These are phyloP conservation scores for Gossypium raimondii DNA, from an alignment of 345 rosid genomes.

Conservation along the genomic window DNA sequence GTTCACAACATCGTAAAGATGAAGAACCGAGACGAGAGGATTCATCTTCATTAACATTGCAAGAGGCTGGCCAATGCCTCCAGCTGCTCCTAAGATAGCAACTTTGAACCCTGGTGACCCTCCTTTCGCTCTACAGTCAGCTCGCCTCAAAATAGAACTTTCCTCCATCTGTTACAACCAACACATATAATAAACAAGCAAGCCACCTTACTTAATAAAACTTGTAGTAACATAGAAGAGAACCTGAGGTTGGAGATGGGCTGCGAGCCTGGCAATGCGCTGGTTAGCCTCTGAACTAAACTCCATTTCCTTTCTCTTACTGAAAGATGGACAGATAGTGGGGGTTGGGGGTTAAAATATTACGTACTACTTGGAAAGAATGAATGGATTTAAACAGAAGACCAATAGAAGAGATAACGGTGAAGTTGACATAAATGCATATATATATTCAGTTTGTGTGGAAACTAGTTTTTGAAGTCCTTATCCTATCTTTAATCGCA, in stretches of 20 bases:
- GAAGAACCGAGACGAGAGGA: conserved; percentile 80
- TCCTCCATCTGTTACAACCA: conserved; percentile 40
- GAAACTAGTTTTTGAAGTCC: conserved; percentile 37
- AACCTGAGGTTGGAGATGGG: conserved; percentile 71
- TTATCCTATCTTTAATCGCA: conserved; percentile 43
- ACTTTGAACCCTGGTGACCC: conserved; percentile 75
- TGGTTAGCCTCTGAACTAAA: conserved; percentile 39
- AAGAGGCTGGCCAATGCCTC: conserved; percentile 75
- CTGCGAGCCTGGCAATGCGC: conserved; percentile 56
- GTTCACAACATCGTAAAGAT: conserved; percentile 78
- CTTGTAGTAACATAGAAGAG: not conserved
- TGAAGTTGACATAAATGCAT: conserved; percentile 39
- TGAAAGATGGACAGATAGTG: not conserved
- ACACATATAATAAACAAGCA: not conserved
- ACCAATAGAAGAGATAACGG: conserved; percentile 25
- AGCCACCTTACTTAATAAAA: not conserved
- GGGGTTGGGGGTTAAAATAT: not conserved
- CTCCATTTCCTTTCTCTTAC: conserved; percentile 38
- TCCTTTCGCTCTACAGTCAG: conserved; percentile 63
- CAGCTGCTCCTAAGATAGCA: conserved; percentile 78
- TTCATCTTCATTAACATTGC: conserved; percentile 67
- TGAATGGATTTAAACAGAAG: conserved; percentile 14
- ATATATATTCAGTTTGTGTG: conserved; percentile 33
- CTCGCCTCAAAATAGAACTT: conserved; percentile 36
- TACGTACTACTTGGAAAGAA: conserved; percentile 7